Base-by-base conservation (phyloP, 768 basidiomycete species). In the Phanerodontia chrysosporium region DNA sequence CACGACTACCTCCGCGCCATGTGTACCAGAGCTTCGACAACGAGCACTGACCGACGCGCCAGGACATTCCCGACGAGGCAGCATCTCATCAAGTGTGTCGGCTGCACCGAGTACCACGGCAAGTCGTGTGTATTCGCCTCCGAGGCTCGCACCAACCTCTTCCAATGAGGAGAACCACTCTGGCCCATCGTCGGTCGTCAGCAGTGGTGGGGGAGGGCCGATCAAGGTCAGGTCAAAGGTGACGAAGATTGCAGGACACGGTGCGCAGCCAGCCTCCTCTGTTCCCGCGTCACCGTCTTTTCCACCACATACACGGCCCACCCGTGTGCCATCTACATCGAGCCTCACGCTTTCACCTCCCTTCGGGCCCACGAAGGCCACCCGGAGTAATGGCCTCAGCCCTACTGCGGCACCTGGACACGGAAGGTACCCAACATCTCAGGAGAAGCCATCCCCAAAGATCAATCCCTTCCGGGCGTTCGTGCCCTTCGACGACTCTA, bases 161-260 rank as follows among this genome's bases (percentile, higher is more conserved):
- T 58, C 66, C 28, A 64, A 60, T 21, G 58, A 66, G 59, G 65
- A 65, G 52, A 53, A 53, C 22, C 52, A 53, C 32, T 53, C 52
- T 22, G 52, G 35, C 9, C 24, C 35, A 14, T 53, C 52, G 22
- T 53, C 52, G 22, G 51, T 53, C 10, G 51, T 53, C 36, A 42
- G 52, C 14, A 36, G 30, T 14, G 42, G 35, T 24, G 52, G 16
- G 22, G 30, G 28, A 36, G 52, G 53, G 56, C 13, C 27, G 60
- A 8, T 57, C 70, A 44, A 73, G 73, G 79, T 90, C 61, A 88
- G 81, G 70, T 81, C 88, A 21, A 89, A 83, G 66, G 76, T 89
- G 25, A 80, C 86, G 0, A 70, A 73, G 36, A 61, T 83, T 45
- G 80, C 76, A 22, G 83, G 78, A 61, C 61, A 70, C 9, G 55